Percentiles rank a stretch among this genome's conserved stretches.
These are phyloP conservation scores for Auriscalpium vulgare DNA, from an alignment of 768 basidiomycete genomes.

Conservation along the genomic window DNA sequence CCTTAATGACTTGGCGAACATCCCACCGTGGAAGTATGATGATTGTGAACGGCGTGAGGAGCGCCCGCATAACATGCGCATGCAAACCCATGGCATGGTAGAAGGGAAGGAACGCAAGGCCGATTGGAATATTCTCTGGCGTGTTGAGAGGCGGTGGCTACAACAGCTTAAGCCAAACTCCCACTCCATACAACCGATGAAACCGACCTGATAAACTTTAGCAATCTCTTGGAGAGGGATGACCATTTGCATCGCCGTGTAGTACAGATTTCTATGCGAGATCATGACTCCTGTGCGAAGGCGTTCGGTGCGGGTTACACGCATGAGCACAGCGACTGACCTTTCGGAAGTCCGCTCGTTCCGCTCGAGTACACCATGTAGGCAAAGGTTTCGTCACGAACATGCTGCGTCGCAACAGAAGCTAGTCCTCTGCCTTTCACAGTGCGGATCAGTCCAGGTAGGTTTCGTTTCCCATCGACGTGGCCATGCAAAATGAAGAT, in stretches of 20 bases:
- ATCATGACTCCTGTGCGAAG: slow-evolving; percentile 54
- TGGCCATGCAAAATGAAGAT: slow-evolving; percentile 45
- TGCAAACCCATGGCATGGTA: slow-evolving; percentile 65
- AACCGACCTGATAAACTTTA: slow-evolving; percentile 34
- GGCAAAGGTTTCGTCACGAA: slow-evolving; percentile 46
- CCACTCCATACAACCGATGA: neutral
- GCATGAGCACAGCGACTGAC: slow-evolving; percentile 22
- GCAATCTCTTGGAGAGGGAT: slow-evolving; percentile 23
- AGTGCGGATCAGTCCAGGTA: slow-evolving; percentile 36
- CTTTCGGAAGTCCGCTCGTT: slow-evolving; percentile 71
- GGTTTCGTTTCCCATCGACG: slow-evolving; percentile 32
- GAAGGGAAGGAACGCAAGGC: slow-evolving; percentile 55
- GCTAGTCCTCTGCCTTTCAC: slow-evolving; percentile 32
- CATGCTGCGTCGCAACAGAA: slow-evolving; percentile 35
- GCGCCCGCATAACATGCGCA: slow-evolving; percentile 38
- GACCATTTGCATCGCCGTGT: slow-evolving; percentile 23
- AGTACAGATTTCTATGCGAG: slow-evolving; percentile 53
- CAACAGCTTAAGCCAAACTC: neutral
- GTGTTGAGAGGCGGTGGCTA: slow-evolving; percentile 33
- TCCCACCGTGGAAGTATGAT: slow-evolving; percentile 60
- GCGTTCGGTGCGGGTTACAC: too few relatives aligned
- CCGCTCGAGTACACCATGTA: slow-evolving; percentile 75
- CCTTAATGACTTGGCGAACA: slow-evolving; percentile 37
- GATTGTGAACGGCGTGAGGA: slow-evolving; percentile 37
- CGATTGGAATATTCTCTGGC: slow-evolving; percentile 38